Evolutionary conservation across 495 filamentous ascomycete species (phyloP).

Genomic region (Haplographium delicatum): DNA sequence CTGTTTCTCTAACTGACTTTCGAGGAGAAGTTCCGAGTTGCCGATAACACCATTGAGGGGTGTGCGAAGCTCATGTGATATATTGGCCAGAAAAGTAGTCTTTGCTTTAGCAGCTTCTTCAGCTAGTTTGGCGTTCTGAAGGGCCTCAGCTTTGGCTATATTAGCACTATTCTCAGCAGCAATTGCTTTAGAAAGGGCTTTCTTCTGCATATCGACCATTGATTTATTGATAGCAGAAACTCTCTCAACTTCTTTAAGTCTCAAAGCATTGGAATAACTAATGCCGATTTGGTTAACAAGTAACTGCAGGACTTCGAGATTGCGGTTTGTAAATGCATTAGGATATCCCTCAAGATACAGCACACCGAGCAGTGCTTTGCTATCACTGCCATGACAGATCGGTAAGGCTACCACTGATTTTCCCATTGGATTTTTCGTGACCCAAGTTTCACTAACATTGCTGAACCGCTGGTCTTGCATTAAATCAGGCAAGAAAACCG

Average conservation of each 20-base stretch:
- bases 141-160: constrained; percentile 71
- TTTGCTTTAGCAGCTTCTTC: constrained; percentile 89
- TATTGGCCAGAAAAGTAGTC: constrained; percentile 87
- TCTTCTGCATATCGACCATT: constrained; percentile 84
- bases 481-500: constrained; percentile 76
- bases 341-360: constrained; percentile 81
- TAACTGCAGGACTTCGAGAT: constrained; percentile 76
- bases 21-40: constrained; percentile 71
- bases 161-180: constrained; percentile 60
- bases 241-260: constrained; percentile 75
- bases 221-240: constrained; percentile 74
- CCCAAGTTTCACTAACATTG: constrained; percentile 67
- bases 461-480: constrained; percentile 81
- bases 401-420: constrained; percentile 80
- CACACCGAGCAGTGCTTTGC: constrained; percentile 66
- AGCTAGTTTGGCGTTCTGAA: constrained; percentile 82
- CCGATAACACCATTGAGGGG: constrained; percentile 87
- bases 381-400: constrained; percentile 62
- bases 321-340: constrained; percentile 80
- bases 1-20: constrained; percentile 66
- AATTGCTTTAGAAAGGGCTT: constrained; percentile 58
- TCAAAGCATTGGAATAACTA: constrained; percentile 77
- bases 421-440: constrained; percentile 59
- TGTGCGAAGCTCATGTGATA: constrained; percentile 83
- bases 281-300: constrained; percentile 87